A percentile compares a stretch with the other conserved stretches of the same genome.
phyloP scores from a whole-genome alignment of 2,329 filamentous ascomycete species.

The Fusarium armeniacum region DNA sequence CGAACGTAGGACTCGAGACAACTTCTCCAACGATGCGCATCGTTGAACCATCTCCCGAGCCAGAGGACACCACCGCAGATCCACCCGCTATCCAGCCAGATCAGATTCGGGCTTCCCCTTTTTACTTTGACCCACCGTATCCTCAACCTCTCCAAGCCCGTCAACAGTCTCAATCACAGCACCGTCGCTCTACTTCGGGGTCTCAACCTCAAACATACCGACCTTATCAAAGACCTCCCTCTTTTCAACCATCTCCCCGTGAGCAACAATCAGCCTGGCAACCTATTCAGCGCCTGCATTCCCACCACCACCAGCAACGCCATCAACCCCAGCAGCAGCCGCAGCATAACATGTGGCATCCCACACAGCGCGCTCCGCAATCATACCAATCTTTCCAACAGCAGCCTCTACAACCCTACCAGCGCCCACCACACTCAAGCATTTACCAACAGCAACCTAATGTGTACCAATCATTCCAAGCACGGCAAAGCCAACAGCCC shows the following conservation, averaged over 20 bases:
- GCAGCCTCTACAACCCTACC: constrained; percentile 38
- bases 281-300: constrained; percentile 28
- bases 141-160: constrained; percentile 43
- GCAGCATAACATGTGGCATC: constrained; percentile 32
- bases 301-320: constrained; percentile 41
- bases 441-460: constrained; percentile 39
- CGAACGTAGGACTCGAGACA: constrained; percentile 45
- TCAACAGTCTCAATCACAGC: constrained; percentile 32
- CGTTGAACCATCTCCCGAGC: constrained; percentile 55
- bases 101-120: constrained; percentile 38
- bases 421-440: constrained; percentile 30
- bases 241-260: constrained; percentile 35
- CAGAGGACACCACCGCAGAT: constrained; percentile 47
- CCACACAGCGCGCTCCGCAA: constrained; percentile 33
- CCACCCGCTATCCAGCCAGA: constrained; percentile 5
- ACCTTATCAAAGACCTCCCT: constrained; percentile 38
- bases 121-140: constrained; percentile 45
- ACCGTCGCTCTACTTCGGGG: constrained; percentile 34
- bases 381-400: constrained; percentile 46
- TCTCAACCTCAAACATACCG: constrained; percentile 30
- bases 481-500: constrained; percentile 36
- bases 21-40: constrained; percentile 57
- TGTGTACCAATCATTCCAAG: constrained; percentile 30
- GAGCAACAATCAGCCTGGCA: constrained; percentile 40
- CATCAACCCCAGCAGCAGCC: constrained; percentile 40